Base-by-base conservation (phyloP, 1,139 yeast genomes). In the Diutina mesorugosa region DNA sequence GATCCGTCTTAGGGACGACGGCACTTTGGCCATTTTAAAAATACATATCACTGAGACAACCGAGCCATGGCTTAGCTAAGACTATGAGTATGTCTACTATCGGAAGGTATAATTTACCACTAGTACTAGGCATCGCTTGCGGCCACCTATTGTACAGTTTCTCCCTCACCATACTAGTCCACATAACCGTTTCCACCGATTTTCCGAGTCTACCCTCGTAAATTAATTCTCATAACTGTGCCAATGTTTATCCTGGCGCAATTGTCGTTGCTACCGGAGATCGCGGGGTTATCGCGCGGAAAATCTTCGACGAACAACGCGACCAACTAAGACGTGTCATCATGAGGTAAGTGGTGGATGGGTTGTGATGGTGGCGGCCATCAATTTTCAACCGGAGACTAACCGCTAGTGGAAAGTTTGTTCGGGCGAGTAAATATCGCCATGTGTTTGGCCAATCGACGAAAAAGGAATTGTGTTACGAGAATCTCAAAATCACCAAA, bases 381-480 rank as follows among this genome's bases (percentile, higher is more conserved):
- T 21, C 26, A 2, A 21, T 21, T 21, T 21, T 21, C 26, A 32
- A 10, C 38, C 35, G 18, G n/a, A 9, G 6, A 47, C 51, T 47
- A 47, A 47, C 51, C 29, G 59, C 80, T 61, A 89, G 96, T 73
- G 96, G 96, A 53, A 85, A 88, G 69, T 90, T 90, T 68, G 98
- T 93, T 51, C 87, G 98, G 73, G 96, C 97, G 21, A 90, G 97
- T 38, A 93, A 93, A 68, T 93, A 85, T 68, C 89, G 99, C 68
- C 98, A 93, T 69, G 97, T 93, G 29, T 93, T 81, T 70, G 98
- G 98, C 53, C 97, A 91, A 71, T 81, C 95, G 18, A 79, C 89
- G 64, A 93, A 93, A 72, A 88, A 82, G 67, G 98, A 93, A 67
- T 76, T 85, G 60, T 85, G 90, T 68, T 91, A 88, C 68, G 98